Conservation (phyloP, 2,329 filamentous ascomycete genomes). For the Ophiocordyceps camponoti-rufipedis region DNA sequence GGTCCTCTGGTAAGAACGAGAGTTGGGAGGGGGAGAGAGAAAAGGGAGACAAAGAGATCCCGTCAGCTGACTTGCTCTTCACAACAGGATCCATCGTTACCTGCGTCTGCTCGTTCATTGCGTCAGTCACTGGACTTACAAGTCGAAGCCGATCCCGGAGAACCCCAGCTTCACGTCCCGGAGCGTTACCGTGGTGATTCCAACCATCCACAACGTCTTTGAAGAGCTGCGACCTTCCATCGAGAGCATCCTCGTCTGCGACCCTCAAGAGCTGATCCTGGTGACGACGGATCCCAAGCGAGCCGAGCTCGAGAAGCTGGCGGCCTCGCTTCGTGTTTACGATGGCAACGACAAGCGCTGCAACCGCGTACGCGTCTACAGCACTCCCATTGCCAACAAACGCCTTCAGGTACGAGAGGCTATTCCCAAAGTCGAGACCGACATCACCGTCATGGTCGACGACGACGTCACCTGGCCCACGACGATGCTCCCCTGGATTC, state of each 20-base stretch:
- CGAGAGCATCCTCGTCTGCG: conserved; percentile 53
- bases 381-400: conserved; percentile 80
- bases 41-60: no score
- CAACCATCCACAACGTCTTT: conserved; percentile 75
- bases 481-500: conserved; percentile 75
- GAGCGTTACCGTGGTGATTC: conserved; percentile 88
- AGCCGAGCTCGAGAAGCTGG: conserved; percentile 47
- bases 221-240: conserved; percentile 71
- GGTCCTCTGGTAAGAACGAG: background rate
- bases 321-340: conserved; percentile 28
- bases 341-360: conserved; percentile 9
- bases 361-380: conserved; percentile 53
- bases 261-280: conserved; percentile 57
- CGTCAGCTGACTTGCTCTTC: background rate
- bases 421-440: conserved; percentile 66
- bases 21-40: no score
- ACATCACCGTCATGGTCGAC: conserved; percentile 82
- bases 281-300: conserved; percentile 75
- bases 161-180: conserved; percentile 62
- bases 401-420: conserved; percentile 83
- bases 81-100: conserved; percentile 68
- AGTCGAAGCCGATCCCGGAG: conserved; percentile 63
- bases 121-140: conserved; percentile 72
- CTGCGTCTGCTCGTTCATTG: conserved; percentile 70
- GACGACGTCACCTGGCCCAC: conserved; percentile 89